Evolutionary conservation across 257 asterid genomes (phyloP).

Genomic region (Solanum arcanum): DNA sequence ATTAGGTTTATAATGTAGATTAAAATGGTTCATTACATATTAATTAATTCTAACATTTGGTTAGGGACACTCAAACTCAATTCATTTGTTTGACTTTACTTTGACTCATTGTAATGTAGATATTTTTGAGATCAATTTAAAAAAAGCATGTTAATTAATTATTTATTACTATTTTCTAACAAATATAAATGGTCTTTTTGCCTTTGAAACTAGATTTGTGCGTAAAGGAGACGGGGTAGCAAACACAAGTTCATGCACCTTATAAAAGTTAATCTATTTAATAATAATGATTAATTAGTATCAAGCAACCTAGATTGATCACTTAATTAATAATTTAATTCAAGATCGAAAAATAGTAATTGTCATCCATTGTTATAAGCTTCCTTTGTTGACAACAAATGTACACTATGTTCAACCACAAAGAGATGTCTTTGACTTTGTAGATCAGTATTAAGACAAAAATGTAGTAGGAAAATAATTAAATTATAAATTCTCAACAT

Average conservation of each 20-base stretch:
- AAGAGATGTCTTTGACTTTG: background rate
- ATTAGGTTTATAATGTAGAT: background rate
- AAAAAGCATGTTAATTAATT: background rate
- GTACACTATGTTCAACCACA: conserved; percentile 8
- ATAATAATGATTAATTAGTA: background rate
- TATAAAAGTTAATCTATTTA: background rate
- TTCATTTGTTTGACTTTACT: background rate
- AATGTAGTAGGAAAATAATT: background rate
- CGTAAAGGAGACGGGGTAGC: background rate
- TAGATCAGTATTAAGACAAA: background rate
- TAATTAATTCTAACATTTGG: background rate
- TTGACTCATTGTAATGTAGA: background rate
- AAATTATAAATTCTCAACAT: background rate
- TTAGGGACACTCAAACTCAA: background rate
- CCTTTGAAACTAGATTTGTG: background rate
- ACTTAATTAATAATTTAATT: background rate
- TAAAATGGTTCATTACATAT: background rate
- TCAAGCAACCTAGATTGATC: background rate
- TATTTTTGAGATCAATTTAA: background rate
- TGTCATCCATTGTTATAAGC: background rate
- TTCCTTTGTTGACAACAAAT: conserved; percentile 20
- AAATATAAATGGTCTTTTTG: background rate
- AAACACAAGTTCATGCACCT: background rate
- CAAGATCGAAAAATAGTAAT: background rate
- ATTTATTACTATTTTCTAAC: background rate